A percentile compares a stretch with the other conserved stretches of the same genome.
phyloP scores from a whole-genome alignment of 1,284 basidiomycete genomes.

The Veloporphyrellus conicus region DNA sequence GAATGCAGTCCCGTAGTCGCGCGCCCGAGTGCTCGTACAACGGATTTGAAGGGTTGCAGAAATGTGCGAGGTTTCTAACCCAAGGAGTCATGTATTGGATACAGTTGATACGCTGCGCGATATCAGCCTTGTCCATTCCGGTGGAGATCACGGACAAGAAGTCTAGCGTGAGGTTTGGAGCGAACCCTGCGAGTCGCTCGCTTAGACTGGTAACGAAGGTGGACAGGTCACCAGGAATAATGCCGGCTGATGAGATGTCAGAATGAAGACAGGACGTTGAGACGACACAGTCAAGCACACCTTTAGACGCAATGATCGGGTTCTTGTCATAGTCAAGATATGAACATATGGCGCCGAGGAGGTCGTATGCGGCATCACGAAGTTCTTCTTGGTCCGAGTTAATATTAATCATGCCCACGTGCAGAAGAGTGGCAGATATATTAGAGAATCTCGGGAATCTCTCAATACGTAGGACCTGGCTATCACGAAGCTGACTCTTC shows the following conservation, averaged over 20 bases:
- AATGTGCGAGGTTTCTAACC: slow-evolving; percentile 74
- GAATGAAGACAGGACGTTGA: slow-evolving; percentile 3
- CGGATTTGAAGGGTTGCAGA: slow-evolving; percentile 63
- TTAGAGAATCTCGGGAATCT: slow-evolving; percentile 76
- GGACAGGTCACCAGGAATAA: slow-evolving; percentile 69
- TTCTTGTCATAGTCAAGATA: slow-evolving; percentile 75
- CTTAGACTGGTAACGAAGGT: slow-evolving; percentile 66
- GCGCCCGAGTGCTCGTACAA: slow-evolving; percentile 68
- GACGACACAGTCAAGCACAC: slow-evolving; percentile 38
- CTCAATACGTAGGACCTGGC: slow-evolving; percentile 54
- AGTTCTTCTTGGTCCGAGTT: slow-evolving; percentile 70
- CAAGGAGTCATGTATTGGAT: slow-evolving; percentile 82
- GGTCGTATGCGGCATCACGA: slow-evolving; percentile 72
- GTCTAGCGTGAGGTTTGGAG: slow-evolving; percentile 79
- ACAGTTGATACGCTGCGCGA: slow-evolving; percentile 62
- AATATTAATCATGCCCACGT: slow-evolving; percentile 76
- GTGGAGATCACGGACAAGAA: slow-evolving; percentile 79
- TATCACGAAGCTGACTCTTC: slow-evolving; percentile 62
- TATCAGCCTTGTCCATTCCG: slow-evolving; percentile 52
- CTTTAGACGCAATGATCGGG: slow-evolving; percentile 62
- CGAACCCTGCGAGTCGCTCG: slow-evolving; percentile 65
- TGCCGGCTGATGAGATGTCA: slow-evolving; percentile 48
- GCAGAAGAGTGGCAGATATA: slow-evolving; percentile 77
- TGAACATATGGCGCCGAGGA: slow-evolving; percentile 72
- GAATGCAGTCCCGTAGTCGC: slow-evolving; percentile 72